Conservation (phyloP, 768 basidiomycete genomes). For the Psilocybe tampanensis region DNA sequence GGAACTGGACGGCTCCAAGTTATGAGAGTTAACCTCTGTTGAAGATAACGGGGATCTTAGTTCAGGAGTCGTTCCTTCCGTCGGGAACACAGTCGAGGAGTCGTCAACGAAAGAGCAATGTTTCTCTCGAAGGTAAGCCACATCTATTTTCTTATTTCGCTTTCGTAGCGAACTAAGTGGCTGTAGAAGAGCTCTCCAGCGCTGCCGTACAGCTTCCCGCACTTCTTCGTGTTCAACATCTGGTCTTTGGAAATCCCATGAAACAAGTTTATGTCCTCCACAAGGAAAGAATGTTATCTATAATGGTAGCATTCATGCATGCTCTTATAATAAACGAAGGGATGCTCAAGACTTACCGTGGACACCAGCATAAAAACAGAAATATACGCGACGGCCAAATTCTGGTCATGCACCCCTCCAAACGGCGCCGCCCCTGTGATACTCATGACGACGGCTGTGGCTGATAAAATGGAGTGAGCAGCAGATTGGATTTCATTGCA, state of each 20-base stretch:
- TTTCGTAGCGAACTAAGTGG: not conserved
- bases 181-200: conserved; percentile 28
- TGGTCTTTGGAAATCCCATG: conserved; percentile 66
- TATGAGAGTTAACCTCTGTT: conserved; percentile 15
- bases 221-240: conserved; percentile 63
- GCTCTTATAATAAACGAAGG: not conserved
- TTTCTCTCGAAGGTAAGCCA: conserved; percentile 7
- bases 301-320: not conserved
- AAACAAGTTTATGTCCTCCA: conserved; percentile 56
- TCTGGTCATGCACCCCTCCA: conserved; percentile 55
- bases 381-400: conserved; percentile 67
- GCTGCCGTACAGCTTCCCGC: conserved; percentile 41
- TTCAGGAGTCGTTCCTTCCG: conserved; percentile 8
- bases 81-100: conserved; percentile 19
- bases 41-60: conserved; percentile 12
- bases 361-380: conserved; percentile 63
- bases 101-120: conserved; percentile 29
- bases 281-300: conserved; percentile 69
- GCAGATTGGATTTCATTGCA: not conserved
- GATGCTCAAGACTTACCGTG: conserved; percentile 42
- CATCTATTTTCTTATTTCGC: not conserved
- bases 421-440: conserved; percentile 66
- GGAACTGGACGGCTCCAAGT: not conserved
- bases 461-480: conserved; percentile 34
- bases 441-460: conserved; percentile 66